phyloP scores from a whole-genome alignment of 2,329 filamentous ascomycete species.

The Balansia obtecta region DNA sequence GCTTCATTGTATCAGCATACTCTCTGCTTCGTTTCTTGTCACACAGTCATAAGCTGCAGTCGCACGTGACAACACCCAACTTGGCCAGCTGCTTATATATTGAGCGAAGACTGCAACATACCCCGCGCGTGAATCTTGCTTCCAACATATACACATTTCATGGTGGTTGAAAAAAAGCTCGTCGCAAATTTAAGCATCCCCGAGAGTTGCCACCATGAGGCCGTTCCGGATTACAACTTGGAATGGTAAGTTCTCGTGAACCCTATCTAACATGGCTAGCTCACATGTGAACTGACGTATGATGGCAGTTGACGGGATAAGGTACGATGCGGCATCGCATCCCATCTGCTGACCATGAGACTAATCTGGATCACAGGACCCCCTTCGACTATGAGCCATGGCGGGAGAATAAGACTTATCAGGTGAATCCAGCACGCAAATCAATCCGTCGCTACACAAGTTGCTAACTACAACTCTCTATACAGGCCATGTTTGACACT shows the following conservation, averaged over 20 bases:
- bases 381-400: conserved; percentile 79
- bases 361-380: conserved; percentile 38
- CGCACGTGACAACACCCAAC: not conserved
- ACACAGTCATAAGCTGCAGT: not conserved
- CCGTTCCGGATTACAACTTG: conserved; percentile 71
- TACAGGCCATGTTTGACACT: conserved; percentile 81
- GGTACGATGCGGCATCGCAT: conserved; percentile 23
- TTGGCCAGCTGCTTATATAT: not conserved
- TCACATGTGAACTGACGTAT: conserved; percentile 2
- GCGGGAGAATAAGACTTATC: conserved; percentile 57
- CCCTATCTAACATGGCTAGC: not conserved
- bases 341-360: not conserved
- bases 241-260: conserved; percentile 49
- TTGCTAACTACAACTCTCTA: not conserved
- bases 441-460: not conserved
- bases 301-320: conserved; percentile 62
- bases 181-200: not conserved
- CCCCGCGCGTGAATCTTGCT: not conserved
- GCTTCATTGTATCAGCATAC: too few relatives aligned
- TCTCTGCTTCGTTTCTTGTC: too few relatives aligned
- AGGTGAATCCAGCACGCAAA: conserved; percentile 30
- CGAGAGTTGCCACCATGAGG: conserved; percentile 35
- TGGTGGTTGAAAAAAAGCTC: not conserved
- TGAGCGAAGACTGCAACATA: not conserved
- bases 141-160: not conserved